Evolutionary conservation across 345 rosid species (phyloP).

Genomic region (Boechera stricta): DNA sequence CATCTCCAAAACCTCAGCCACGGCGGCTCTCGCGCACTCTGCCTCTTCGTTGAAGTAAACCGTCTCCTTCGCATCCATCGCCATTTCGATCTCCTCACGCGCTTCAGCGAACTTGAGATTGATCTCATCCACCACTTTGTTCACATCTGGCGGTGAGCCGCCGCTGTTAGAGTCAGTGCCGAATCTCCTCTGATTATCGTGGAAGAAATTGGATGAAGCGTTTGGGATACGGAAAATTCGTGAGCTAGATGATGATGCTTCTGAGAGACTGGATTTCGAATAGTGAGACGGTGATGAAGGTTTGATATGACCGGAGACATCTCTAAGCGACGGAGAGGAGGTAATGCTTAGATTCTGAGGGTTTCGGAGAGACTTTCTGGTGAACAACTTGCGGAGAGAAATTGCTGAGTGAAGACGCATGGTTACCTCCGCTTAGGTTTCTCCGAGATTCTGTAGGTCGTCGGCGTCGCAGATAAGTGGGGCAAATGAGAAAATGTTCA

Average conservation of each 20-base stretch:
- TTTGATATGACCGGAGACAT: conserved; percentile 28
- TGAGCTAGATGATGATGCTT: conserved; percentile 25
- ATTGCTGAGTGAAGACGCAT: conserved; percentile 52
- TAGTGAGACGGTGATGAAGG: conserved; percentile 26
- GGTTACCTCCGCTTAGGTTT: conserved; percentile 24
- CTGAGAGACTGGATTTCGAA: conserved; percentile 24
- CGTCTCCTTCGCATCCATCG: conserved; percentile 95
- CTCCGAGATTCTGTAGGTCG: conserved; percentile 29
- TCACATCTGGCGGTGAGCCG: conserved; percentile 52
- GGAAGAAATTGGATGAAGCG: not conserved
- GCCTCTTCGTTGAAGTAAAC: conserved; percentile 94
- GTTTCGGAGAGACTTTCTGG: conserved; percentile 39
- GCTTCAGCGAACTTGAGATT: conserved; percentile 97
- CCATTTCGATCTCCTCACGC: conserved; percentile 97
- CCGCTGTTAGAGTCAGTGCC: conserved; percentile 47
- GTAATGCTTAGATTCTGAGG: conserved; percentile 33
- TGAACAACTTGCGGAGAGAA: conserved; percentile 48
- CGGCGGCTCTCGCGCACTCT: conserved; percentile 83
- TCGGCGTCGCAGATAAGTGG: conserved; percentile 34
- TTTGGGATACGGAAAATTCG: not conserved
- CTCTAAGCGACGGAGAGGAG: conserved; percentile 18
- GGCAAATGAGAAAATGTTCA: not conserved
- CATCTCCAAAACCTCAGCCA: conserved; percentile 68
- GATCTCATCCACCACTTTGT: conserved; percentile 77
- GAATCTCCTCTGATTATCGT: conserved; percentile 42